phyloP scores from a whole-genome alignment of 768 basidiomycete genomes.

The Auriscalpium vulgare region DNA sequence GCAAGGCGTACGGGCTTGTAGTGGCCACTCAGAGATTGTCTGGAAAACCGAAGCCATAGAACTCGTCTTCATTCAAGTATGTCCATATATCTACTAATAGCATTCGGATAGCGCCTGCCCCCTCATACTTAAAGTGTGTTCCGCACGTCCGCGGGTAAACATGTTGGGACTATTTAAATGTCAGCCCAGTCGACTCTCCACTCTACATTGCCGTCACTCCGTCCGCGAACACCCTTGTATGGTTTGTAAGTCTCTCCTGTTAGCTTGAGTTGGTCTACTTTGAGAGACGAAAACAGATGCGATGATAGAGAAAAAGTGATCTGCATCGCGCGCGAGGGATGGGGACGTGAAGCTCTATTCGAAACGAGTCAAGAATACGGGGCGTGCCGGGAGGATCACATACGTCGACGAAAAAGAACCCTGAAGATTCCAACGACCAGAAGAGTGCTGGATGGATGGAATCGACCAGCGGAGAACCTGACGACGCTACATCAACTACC shows the following conservation, averaged over 20 bases:
- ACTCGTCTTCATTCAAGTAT: no score
- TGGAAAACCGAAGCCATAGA: no score
- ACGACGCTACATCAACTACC: not conserved
- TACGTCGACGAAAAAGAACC: slow-evolving; percentile 72
- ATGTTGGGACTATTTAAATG: not conserved
- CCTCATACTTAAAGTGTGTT: no score
- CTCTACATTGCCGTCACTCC: slow-evolving; percentile 61
- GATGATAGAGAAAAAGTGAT: slow-evolving; percentile 64
- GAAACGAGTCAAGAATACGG: not conserved
- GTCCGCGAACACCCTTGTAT: slow-evolving; percentile 82
- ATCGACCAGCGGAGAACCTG: slow-evolving; percentile 72
- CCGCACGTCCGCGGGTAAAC: no score
- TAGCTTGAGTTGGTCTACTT: slow-evolving; percentile 79
- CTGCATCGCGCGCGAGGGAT: slow-evolving; percentile 70
- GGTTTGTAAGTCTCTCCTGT: slow-evolving; percentile 80
- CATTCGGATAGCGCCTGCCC: no score
- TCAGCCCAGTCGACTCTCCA: slow-evolving; percentile 30
- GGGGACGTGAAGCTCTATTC: slow-evolving; percentile 33
- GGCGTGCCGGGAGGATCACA: slow-evolving; percentile 17
- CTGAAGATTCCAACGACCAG: slow-evolving; percentile 62
- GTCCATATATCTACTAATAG: no score
- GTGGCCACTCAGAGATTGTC: no score
- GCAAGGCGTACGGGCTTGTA: slow-evolving; percentile 13
- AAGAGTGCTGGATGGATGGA: slow-evolving; percentile 48
- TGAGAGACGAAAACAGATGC: slow-evolving; percentile 70